phyloP scores from a whole-genome alignment of 306 rosid genomes.

The Hippophae tibetana region DNA sequence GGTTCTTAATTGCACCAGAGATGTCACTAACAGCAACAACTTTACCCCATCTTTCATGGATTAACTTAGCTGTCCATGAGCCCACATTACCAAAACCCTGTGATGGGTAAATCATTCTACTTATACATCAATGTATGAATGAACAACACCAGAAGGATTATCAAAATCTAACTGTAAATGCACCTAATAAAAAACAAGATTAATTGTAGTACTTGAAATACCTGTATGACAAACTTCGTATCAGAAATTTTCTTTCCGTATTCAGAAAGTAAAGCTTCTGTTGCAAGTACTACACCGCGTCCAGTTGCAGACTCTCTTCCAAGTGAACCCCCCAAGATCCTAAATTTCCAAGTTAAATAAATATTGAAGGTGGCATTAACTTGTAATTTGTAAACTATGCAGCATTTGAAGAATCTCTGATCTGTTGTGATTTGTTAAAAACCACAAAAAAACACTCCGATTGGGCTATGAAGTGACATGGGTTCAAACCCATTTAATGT shows the following conservation, averaged over 20 bases:
- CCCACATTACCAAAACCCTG: constrained; percentile 75
- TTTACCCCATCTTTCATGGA: constrained; percentile 58
- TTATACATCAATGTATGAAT: neutral
- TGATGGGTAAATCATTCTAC: constrained; percentile 1
- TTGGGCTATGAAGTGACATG: no score
- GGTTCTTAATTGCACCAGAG: constrained; percentile 52
- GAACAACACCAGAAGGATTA: neutral
- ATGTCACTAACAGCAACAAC: constrained; percentile 66
- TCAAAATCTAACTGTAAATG: no score
- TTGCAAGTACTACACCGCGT: constrained; percentile 49
- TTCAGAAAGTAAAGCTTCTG: constrained; percentile 60
- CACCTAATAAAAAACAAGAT: neutral
- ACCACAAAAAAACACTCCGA: no score
- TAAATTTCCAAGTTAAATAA: constrained; percentile 10
- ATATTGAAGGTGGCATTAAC: no score
- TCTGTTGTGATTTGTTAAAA: no score
- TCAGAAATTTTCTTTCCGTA: constrained; percentile 45
- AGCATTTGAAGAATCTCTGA: no score
- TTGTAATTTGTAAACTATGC: no score
- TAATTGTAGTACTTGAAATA: constrained; percentile 9
- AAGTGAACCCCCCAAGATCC: constrained; percentile 80
- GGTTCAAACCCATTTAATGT: no score
- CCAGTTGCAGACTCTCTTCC: constrained; percentile 78
- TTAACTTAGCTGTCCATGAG: constrained; percentile 57
- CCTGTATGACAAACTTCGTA: constrained; percentile 54